Conservation (phyloP, 2,329 filamentous ascomycete species). For the Penicillium nordicum region DNA sequence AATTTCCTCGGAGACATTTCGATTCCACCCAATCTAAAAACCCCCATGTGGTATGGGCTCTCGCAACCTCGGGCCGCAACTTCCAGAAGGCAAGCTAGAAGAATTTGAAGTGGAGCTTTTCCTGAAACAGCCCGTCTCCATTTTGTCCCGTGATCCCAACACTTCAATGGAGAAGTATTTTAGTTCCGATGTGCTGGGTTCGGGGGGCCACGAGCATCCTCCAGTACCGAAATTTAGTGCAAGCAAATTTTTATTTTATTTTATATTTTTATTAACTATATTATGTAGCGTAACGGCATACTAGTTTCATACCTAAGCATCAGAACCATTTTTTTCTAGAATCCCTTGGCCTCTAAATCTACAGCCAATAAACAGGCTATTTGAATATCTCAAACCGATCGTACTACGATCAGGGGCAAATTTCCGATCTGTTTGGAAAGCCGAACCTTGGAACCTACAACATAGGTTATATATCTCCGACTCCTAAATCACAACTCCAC, state of each 20-base stretch:
- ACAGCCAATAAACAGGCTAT: neutral
- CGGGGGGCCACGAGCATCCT: neutral
- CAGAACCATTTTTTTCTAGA: neutral
- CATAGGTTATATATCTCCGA: conserved; percentile 6
- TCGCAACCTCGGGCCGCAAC: conserved; percentile 14
- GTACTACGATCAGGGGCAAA: neutral
- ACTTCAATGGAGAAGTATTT: neutral
- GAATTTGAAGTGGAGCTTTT: conserved; percentile 10
- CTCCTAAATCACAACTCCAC: conserved; percentile 11
- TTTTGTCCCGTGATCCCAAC: conserved; percentile 10
- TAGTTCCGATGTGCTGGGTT: neutral
- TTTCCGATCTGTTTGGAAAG: neutral
- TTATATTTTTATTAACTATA: neutral
- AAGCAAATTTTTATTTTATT: too few relatives aligned
- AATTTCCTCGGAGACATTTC: neutral
- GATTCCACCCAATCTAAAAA: conserved; percentile 2
- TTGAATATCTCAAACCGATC: conserved; percentile 1
- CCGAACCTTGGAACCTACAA: neutral
- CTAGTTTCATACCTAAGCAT: neutral
- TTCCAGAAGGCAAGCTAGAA: conserved; percentile 20
- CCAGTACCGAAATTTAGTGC: neutral
- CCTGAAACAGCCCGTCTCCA: conserved; percentile 14
- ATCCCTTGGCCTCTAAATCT: neutral
- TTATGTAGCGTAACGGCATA: neutral
- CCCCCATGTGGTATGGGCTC: conserved; percentile 3